A percentile compares a stretch with the other conserved stretches of the same genome.
Conservation (phyloP, 73 alveolate species). For the Tetrahymena borealis region DNA sequence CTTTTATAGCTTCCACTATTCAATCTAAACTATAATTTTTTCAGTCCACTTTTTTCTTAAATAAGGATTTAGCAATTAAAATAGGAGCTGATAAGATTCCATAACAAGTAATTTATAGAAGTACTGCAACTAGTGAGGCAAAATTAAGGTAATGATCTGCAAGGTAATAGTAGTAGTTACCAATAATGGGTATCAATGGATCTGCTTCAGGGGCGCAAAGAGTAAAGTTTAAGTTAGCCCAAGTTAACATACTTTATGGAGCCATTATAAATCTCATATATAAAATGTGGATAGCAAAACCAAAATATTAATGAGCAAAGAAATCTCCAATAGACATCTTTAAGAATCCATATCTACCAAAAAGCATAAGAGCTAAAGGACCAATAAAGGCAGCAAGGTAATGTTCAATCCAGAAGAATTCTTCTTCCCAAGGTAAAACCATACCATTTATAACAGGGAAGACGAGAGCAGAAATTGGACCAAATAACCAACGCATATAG, state of each 20-base stretch:
- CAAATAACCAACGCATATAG: constrained; percentile 35
- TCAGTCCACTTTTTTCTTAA: neutral
- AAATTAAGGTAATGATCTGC: constrained; percentile 26
- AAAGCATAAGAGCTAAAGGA: constrained; percentile 8
- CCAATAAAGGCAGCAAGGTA: constrained; percentile 31
- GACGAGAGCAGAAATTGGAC: constrained; percentile 22
- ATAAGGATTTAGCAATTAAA: neutral
- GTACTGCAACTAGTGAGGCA: neutral
- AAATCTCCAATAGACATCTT: constrained; percentile 7
- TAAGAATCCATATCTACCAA: constrained; percentile 24
- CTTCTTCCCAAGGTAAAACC: constrained; percentile 38
- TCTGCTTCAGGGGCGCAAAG: constrained; percentile 39
- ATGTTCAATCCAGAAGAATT: constrained; percentile 45
- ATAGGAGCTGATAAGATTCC: neutral
- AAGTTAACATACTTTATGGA: constrained; percentile 18
- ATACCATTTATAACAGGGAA: constrained; percentile 27
- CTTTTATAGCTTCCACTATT: no score
- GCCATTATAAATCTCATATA: constrained; percentile 37
- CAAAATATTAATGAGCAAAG: constrained; percentile 12
- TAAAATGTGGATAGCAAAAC: constrained; percentile 18
- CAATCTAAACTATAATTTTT: no score
- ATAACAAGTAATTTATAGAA: neutral
- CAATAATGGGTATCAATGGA: constrained; percentile 32
- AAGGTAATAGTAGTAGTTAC: constrained; percentile 27
- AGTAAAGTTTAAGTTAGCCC: constrained; percentile 40